Evolutionary conservation across 805 yeast species (phyloP).

Genomic region (Wickerhamomyces bovis): DNA sequence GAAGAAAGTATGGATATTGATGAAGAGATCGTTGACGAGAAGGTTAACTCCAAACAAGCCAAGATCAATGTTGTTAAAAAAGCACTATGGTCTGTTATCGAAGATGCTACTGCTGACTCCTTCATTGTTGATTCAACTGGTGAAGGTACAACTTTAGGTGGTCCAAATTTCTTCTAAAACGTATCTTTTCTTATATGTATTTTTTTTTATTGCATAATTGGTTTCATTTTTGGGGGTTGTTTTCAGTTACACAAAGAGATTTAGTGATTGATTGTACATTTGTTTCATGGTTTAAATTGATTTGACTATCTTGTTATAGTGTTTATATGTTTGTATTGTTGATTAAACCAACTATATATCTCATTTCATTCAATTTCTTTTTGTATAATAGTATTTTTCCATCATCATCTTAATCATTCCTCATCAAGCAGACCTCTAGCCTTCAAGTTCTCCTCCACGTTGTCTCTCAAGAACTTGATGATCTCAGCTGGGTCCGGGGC

Average conservation of each 20-base stretch:
- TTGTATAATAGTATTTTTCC: background rate
- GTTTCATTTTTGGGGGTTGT: background rate
- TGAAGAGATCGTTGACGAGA: slow-evolving; percentile 20
- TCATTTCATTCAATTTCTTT: background rate
- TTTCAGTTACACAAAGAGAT: background rate
- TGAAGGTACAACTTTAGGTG: slow-evolving; percentile 82
- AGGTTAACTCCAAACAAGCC: slow-evolving; percentile 11
- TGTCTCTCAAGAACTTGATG: slow-evolving; percentile 58
- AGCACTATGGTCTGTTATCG: slow-evolving; percentile 69
- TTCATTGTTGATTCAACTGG: slow-evolving; percentile 42
- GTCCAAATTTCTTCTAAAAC: slow-evolving; percentile 46
- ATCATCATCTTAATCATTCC: background rate
- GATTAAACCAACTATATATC: no score
- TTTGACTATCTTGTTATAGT: background rate
- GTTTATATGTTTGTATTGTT: no score
- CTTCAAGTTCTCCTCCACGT: slow-evolving; percentile 47
- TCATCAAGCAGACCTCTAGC: slow-evolving; percentile 33
- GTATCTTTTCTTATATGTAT: background rate
- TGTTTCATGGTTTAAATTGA: background rate
- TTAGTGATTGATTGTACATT: background rate
- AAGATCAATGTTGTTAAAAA: slow-evolving; percentile 48
- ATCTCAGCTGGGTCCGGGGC: slow-evolving; percentile 76
- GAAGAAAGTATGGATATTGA: slow-evolving; percentile 50
- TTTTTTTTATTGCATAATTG: background rate
- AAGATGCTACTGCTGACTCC: slow-evolving; percentile 44